Evolutionary conservation across 192 early-diverging fungal genomes (phyloP).

Genomic region (Funneliformis geosporum): DNA sequence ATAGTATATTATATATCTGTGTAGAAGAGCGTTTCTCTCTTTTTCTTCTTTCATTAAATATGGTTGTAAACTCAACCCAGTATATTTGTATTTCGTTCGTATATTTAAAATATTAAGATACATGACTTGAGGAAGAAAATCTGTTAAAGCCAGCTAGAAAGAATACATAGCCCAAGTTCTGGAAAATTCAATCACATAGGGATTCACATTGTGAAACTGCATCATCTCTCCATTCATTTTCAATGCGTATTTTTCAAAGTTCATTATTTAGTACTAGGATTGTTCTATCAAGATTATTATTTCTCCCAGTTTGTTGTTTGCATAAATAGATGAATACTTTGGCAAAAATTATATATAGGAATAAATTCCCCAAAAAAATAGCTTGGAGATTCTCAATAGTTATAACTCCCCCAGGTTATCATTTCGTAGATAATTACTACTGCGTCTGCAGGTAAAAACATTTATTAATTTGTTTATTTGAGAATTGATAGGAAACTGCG

Average conservation of each 20-base stretch:
- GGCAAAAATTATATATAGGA: not conserved
- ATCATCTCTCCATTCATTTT: not conserved
- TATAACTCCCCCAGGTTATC: no score
- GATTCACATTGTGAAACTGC: not conserved
- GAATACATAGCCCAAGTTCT: not conserved
- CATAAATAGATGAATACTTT: not conserved
- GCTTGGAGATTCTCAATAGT: not conserved
- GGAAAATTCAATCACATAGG: no score
- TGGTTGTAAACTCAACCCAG: not conserved
- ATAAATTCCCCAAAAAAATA: not conserved
- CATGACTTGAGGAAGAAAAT: slow-evolving; percentile 12
- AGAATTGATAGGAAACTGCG: no score
- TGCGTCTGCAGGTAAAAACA: no score
- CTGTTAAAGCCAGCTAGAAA: not conserved
- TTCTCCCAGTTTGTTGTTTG: not conserved
- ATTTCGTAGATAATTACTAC: no score
- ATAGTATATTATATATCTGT: not conserved
- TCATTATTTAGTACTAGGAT: not conserved
- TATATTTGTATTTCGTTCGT: not conserved
- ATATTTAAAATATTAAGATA: not conserved
- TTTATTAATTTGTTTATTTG: no score
- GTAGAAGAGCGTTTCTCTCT: not conserved
- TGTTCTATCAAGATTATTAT: not conserved
- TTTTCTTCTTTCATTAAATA: not conserved
- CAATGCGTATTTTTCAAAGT: not conserved